Evolutionary conservation across 352 stramenopile genomes (phyloP).

Genomic region (Globisporangium spinosum): DNA sequence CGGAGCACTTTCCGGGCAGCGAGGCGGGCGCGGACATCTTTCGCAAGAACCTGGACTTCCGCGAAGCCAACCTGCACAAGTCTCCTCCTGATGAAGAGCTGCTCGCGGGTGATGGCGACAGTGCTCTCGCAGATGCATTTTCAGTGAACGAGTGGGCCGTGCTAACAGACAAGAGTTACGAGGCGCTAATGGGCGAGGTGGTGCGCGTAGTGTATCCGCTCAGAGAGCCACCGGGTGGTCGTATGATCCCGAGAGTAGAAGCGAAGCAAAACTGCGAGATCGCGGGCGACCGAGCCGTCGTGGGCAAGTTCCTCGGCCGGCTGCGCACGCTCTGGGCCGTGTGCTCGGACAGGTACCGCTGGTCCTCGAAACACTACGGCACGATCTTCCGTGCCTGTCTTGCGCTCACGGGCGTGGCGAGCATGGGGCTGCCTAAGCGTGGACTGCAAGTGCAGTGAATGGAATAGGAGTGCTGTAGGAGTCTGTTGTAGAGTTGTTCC

Average conservation of each 20-base stretch:
- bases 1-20: background rate
- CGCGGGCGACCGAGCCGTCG: background rate
- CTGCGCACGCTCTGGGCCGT: background rate
- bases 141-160: background rate
- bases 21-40: background rate
- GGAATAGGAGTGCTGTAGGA: background rate
- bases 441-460: background rate
- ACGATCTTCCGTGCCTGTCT: background rate
- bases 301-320: background rate
- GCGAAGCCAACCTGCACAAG: background rate
- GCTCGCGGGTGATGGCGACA: background rate
- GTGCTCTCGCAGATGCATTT: background rate
- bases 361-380: background rate
- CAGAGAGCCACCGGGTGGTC: background rate
- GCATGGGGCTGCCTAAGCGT: background rate
- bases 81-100: background rate
- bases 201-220: background rate
- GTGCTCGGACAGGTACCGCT: background rate
- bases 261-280: background rate
- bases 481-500: background rate
- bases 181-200: background rate
- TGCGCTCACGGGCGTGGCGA: background rate
- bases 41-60: background rate
- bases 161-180: background rate
- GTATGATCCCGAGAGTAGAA: background rate